phyloP scores from a whole-genome alignment of 108 stramenopile species.

The Cylindrotheca closterium region DNA sequence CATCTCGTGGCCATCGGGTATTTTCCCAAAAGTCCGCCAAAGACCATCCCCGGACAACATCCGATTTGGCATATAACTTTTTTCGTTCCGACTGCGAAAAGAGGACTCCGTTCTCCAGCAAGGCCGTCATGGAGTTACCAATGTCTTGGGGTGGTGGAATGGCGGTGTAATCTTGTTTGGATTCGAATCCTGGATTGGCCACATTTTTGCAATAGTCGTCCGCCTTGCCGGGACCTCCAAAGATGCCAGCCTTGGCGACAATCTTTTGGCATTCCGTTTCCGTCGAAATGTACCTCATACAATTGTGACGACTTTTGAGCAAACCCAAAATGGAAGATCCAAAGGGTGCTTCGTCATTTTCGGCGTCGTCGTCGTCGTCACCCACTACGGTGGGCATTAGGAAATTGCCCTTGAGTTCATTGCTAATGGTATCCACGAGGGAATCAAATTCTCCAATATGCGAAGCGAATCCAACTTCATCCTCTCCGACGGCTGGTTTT shows the following conservation, averaged over 20 bases:
- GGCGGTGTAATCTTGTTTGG: constrained; percentile 11
- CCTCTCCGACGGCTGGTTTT: constrained; percentile 46
- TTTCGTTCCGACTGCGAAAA: constrained; percentile 31
- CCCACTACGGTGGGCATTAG: neutral
- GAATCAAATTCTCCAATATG: constrained; percentile 72
- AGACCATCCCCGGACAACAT: constrained; percentile 61
- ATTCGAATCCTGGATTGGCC: constrained; percentile 19
- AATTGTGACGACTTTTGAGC: constrained; percentile 50
- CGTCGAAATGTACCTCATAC: constrained; percentile 61
- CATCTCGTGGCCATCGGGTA: constrained; percentile 83
- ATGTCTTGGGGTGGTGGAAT: constrained; percentile 53
- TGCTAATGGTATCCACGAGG: constrained; percentile 70
- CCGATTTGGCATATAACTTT: constrained; percentile 23
- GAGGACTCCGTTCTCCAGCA: constrained; percentile 61
- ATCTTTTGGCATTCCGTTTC: constrained; percentile 61
- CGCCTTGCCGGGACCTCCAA: constrained; percentile 75
- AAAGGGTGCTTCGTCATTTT: constrained; percentile 6
- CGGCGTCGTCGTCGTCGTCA: constrained; percentile 5
- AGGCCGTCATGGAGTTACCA: constrained; percentile 57
- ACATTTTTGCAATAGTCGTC: constrained; percentile 55
- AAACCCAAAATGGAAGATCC: constrained; percentile 32
- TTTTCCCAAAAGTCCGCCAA: constrained; percentile 78
- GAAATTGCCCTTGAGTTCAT: constrained; percentile 39
- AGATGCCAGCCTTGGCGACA: constrained; percentile 61
- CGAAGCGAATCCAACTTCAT: constrained; percentile 61